phyloP scores from a whole-genome alignment of 495 filamentous ascomycete species.

The Penicillium roqueforti region DNA sequence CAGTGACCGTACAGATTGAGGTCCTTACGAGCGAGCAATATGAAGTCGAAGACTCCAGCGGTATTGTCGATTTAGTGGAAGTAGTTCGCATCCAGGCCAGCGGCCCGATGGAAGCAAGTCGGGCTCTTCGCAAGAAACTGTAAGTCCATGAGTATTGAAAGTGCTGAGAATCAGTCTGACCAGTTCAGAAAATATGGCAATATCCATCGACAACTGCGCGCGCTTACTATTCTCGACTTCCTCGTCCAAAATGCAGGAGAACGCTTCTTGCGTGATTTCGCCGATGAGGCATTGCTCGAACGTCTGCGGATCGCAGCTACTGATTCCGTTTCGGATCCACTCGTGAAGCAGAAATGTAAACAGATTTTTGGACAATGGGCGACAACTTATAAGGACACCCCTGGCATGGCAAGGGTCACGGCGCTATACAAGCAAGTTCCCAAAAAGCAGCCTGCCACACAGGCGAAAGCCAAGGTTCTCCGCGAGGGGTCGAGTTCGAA shows the following conservation, averaged over 20 bases:
- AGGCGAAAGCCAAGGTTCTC: constrained; percentile 75
- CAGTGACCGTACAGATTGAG: constrained; percentile 92
- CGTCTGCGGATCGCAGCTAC: constrained; percentile 83
- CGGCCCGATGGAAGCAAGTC: constrained; percentile 84
- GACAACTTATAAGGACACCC: constrained; percentile 70
- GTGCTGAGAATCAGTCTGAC: constrained; percentile 13
- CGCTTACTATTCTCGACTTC: constrained; percentile 86
- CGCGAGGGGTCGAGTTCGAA: constrained; percentile 62
- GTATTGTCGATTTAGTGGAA: constrained; percentile 91
- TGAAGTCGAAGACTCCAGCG: constrained; percentile 84
- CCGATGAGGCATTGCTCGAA: constrained; percentile 90
- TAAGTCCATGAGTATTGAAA: constrained; percentile 37
- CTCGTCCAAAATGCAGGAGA: constrained; percentile 92
- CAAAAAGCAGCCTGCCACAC: constrained; percentile 59
- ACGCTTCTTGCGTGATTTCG: constrained; percentile 80
- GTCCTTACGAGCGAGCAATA: constrained; percentile 83
- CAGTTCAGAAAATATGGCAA: constrained; percentile 80
- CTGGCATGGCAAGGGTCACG: constrained; percentile 75
- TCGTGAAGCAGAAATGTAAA: constrained; percentile 82
- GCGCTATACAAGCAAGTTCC: constrained; percentile 77
- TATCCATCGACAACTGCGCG: constrained; percentile 83
- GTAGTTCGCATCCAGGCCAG: constrained; percentile 84
- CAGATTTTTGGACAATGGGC: constrained; percentile 88
- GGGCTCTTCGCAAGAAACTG: constrained; percentile 95
- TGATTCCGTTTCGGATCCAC: constrained; percentile 75